phyloP scores from a whole-genome alignment of 164 flowering plant species.

The Chimonanthus praecox region DNA sequence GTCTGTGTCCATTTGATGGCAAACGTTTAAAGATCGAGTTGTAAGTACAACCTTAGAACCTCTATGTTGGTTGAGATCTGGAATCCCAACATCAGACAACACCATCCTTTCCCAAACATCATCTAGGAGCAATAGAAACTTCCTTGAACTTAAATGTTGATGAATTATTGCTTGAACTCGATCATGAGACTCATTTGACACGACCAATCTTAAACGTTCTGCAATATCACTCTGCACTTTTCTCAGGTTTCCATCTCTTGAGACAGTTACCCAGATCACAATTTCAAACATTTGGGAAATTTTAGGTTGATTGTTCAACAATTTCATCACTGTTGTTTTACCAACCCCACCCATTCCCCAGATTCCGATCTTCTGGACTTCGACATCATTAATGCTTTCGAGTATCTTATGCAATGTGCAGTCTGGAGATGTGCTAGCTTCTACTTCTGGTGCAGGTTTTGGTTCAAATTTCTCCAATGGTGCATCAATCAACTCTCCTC shows the following conservation, averaged over 20 bases:
- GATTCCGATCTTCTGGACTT: constrained; percentile 10
- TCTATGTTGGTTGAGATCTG: neutral
- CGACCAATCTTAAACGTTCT: neutral
- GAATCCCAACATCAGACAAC: constrained; percentile 11
- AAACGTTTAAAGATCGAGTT: neutral
- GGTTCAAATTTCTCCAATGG: neutral
- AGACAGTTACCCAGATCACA: constrained; percentile 15
- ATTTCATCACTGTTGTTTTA: constrained; percentile 13
- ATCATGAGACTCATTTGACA: neutral
- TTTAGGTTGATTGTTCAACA: constrained; percentile 4
- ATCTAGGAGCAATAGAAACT: constrained; percentile 17
- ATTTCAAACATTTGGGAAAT: constrained; percentile 12
- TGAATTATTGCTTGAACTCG: neutral
- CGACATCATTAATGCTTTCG: neutral
- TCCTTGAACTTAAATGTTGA: neutral
- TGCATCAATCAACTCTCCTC: constrained; percentile 1
- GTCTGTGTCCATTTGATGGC: constrained; percentile 10
- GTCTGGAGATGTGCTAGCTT: neutral
- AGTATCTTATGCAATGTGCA: neutral
- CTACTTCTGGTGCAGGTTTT: neutral
- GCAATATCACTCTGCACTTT: constrained; percentile 11
- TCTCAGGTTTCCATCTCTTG: constrained; percentile 2
- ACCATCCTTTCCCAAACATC: constrained; percentile 6
- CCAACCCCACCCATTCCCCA: constrained; percentile 12
- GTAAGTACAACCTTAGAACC: constrained; percentile 11